A percentile compares a stretch with the other conserved stretches of the same genome.
Conservation (phyloP, 495 filamentous ascomycete species). For the Aspergillus sclerotiicarbonarius region DNA sequence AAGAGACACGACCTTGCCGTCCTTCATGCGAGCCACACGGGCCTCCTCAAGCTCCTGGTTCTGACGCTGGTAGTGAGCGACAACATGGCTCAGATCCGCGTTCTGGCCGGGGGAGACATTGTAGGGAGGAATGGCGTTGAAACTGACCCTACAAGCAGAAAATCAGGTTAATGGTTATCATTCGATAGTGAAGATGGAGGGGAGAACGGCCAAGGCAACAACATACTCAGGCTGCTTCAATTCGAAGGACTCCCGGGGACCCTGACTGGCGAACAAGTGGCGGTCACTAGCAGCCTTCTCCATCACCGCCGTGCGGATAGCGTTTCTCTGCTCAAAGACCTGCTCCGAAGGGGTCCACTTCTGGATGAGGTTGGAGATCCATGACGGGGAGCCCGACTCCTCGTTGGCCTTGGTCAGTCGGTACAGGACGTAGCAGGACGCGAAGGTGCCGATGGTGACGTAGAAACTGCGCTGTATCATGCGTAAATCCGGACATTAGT, state of each 20-base stretch:
- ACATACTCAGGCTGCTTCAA: conserved; percentile 72
- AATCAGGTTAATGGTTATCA: conserved; percentile 8
- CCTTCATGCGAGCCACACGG: conserved; percentile 42
- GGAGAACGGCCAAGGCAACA: background rate
- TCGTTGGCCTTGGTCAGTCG: conserved; percentile 38
- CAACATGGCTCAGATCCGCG: conserved; percentile 58
- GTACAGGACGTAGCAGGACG: conserved; percentile 59
- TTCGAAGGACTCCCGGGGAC: conserved; percentile 42
- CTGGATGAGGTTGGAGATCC: conserved; percentile 56
- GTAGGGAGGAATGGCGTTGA: conserved; percentile 60
- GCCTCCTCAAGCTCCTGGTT: conserved; percentile 53
- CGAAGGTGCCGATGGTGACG: conserved; percentile 57
- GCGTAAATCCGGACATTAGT: conserved; percentile 17
- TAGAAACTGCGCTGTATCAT: conserved; percentile 62
- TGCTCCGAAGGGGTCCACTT: conserved; percentile 50
- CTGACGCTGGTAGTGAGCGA: conserved; percentile 60
- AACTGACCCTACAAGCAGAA: conserved; percentile 42
- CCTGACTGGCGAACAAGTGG: conserved; percentile 61
- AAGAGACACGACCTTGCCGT: conserved; percentile 42
- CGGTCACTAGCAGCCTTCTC: conserved; percentile 70
- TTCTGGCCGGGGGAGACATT: conserved; percentile 63
- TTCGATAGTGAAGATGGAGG: background rate
- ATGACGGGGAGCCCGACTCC: conserved; percentile 50
- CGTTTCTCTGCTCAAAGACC: conserved; percentile 58
- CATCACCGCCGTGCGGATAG: conserved; percentile 59